phyloP scores from a whole-genome alignment of 225 moss, liverwort and hornwort species.

The Pseudoscleropodium purum region DNA sequence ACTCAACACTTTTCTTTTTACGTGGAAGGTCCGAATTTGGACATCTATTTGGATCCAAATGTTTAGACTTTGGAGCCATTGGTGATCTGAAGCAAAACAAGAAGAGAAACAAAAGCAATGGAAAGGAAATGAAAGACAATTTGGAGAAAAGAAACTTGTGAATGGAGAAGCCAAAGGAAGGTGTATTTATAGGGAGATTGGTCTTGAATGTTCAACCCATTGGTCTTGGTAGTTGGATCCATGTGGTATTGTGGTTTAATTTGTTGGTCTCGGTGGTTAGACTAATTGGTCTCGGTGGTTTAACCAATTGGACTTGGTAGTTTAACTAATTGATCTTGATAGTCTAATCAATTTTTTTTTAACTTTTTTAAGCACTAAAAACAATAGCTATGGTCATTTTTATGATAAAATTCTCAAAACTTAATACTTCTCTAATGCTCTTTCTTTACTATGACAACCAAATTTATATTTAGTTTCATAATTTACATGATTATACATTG shows the following conservation, averaged over 20 bases:
- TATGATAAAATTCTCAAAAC: not conserved
- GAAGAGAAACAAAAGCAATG: not conserved
- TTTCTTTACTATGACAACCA: not conserved
- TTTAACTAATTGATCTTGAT: too few relatives aligned
- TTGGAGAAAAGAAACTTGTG: not conserved
- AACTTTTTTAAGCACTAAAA: too few relatives aligned
- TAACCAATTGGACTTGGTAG: not conserved
- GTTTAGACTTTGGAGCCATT: not conserved
- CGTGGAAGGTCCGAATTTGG: fast-evolving
- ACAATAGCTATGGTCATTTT: too few relatives aligned
- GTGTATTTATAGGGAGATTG: too few relatives aligned
- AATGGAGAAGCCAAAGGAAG: too few relatives aligned
- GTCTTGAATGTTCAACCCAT: too few relatives aligned
- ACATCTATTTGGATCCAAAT: too few relatives aligned
- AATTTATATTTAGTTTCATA: not conserved
- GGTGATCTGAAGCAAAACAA: not conserved
- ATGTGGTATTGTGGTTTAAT: too few relatives aligned
- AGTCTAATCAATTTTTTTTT: too few relatives aligned
- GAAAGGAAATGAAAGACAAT: not conserved
- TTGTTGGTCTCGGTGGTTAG: too few relatives aligned
- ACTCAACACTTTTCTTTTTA: not conserved
- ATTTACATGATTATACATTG: not conserved
- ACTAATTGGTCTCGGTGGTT: too few relatives aligned
- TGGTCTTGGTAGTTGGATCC: too few relatives aligned
- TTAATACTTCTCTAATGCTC: not conserved